Conservation (phyloP, 2,329 filamentous ascomycete genomes). For the Trichoderma semiorbis region DNA sequence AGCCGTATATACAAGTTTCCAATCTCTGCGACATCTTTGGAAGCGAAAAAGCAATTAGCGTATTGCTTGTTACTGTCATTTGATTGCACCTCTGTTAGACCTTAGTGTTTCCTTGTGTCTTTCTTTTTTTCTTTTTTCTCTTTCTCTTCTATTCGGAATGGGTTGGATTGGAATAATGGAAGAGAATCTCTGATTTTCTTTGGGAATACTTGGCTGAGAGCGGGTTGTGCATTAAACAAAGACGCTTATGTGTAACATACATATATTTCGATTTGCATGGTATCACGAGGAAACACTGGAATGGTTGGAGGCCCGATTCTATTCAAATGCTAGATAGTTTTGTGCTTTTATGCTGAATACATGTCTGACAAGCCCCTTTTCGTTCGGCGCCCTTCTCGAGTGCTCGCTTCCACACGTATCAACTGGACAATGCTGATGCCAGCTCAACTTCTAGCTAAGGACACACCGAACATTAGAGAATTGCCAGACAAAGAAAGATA, state of each 20-base stretch:
- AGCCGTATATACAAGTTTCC: not conserved
- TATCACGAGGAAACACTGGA: not conserved
- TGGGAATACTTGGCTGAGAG: not conserved
- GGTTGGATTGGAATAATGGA: not conserved
- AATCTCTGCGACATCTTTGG: not conserved
- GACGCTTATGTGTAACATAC: conserved; percentile 7
- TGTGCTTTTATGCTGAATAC: not conserved
- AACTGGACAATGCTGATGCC: not conserved
- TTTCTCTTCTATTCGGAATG: not conserved
- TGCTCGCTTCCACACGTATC: not conserved
- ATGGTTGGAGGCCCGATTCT: not conserved
- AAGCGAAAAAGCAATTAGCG: not conserved
- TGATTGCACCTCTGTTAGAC: not conserved
- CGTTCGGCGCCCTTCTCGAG: not conserved
- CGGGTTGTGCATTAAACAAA: conserved; percentile 5
- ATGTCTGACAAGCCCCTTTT: not conserved
- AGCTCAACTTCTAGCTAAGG: not conserved
- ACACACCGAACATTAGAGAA: not conserved
- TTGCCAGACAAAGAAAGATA: not conserved
- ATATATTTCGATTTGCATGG: conserved; percentile 4
- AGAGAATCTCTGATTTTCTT: not conserved
- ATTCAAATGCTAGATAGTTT: not conserved
- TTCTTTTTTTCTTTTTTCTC: not conserved
- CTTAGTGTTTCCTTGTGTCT: not conserved
- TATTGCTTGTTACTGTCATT: not conserved